A percentile compares a stretch with the other conserved stretches of the same genome.
These are phyloP conservation scores for Boletus semigastroideus DNA, from an alignment of 1,284 basidiomycete genomes.

Conservation along the genomic window DNA sequence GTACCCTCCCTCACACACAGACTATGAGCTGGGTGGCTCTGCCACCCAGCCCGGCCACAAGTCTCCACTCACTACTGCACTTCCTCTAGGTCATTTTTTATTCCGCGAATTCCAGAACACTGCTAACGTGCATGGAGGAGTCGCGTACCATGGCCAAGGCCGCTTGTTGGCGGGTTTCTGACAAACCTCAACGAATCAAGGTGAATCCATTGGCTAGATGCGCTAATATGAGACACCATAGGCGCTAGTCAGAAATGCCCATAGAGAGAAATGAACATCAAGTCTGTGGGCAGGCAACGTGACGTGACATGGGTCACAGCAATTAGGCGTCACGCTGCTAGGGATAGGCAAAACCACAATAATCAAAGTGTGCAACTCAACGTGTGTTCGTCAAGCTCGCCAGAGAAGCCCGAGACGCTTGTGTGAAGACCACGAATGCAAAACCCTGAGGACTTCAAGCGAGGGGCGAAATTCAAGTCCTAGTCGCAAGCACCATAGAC, in stretches of 20 bases:
- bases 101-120: constrained; percentile 13
- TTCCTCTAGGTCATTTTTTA: constrained; percentile 13
- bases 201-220: constrained; percentile 1
- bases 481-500: not conserved
- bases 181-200: constrained; percentile 5
- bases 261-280: not conserved
- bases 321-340: too few relatives aligned
- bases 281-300: constrained; percentile 16
- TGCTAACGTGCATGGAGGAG: constrained; percentile 3
- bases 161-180: not conserved
- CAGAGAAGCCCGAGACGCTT: constrained; percentile 19
- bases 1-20: too few relatives aligned
- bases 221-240: constrained; percentile 15
- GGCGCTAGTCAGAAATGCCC: not conserved
- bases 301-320: constrained; percentile 28
- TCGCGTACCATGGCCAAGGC: not conserved
- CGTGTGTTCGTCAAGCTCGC: constrained; percentile 31
- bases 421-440: constrained; percentile 31
- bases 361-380: constrained; percentile 23
- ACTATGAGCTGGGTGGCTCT: too few relatives aligned
- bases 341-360: constrained; percentile 34
- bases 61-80: too few relatives aligned
- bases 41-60: too few relatives aligned
- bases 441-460: constrained; percentile 10
- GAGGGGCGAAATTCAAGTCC: not conserved